Evolutionary conservation across 1,139 yeast genomes (phyloP), one percentile per base, ranked within the genome.

Genomic region (Arxiozyma slooffiae): DNA sequence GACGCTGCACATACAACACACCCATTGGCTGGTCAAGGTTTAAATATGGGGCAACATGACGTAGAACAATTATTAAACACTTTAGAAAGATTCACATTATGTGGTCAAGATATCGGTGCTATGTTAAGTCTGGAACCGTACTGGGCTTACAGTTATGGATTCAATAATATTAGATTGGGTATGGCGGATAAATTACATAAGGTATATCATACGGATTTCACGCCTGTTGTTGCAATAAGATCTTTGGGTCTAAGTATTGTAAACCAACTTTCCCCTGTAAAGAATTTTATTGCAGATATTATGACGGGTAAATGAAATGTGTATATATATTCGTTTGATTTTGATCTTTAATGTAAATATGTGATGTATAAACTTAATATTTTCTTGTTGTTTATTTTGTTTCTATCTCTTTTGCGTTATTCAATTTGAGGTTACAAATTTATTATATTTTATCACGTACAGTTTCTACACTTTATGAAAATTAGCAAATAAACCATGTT

Each of bases 1-100:
- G 99, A 92, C 68, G 98, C 99, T 1, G 98, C 97, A 0, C 99
- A 92, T 60, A 85, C 97, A 0, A 87, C 96, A 1, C 98, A 92
- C 66, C 98, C 99, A 2, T 74, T 92, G 53, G 97, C 97, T 1
- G 99, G 99, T 4, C 98, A 94, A 69, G 98, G 99, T 17, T 77
- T 92, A 53, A 92, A 92, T 66, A 89, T 92, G 96, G 98, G 98
- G n/a, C 97, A 90, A 66, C 82, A 85, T 38, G 99, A 92, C 63
- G 96, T 87, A 2, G 82, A 82, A 51, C 73, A 82, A 2, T 73
- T 92, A 42, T 80, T 83, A 1, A 71, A 67, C 1, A 86, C 94
- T 0, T 65, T 92, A 42, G 95, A 87, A 57, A 71, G 59, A 11
- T 95, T 95, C 1, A 71, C 79, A 3, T 71, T 72, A 37, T 73